These are phyloP conservation scores for Thielaviopsis cerberus DNA, from an alignment of 2,329 filamentous ascomycete genomes.

Conservation along the genomic window DNA sequence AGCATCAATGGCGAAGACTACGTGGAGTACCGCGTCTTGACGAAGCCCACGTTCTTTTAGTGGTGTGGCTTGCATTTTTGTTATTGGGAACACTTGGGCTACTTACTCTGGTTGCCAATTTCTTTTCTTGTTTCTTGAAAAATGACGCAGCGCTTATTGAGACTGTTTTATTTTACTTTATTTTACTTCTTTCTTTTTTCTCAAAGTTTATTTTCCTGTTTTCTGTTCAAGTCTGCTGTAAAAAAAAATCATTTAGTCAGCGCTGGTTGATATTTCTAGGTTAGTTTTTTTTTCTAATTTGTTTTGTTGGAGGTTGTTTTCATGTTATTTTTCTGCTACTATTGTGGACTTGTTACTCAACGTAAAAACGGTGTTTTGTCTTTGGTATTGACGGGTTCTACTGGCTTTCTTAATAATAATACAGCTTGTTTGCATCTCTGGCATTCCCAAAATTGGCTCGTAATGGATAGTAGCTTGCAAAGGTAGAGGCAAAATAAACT, in stretches of 20 bases:
- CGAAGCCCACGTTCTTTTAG: conserved; percentile 42
- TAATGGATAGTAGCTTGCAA: no score
- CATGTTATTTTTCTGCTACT: neutral
- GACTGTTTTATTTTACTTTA: neutral
- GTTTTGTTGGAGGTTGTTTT: neutral
- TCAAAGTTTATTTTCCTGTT: neutral
- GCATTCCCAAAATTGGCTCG: no score
- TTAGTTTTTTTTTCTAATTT: neutral
- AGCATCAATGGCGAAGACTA: conserved; percentile 49
- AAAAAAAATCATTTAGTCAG: no score
- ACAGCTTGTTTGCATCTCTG: no score
- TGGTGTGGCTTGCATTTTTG: conserved; percentile 6
- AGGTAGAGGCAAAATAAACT: no score
- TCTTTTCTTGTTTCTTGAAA: no score
- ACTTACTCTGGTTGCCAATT: no score
- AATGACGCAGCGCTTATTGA: no score
- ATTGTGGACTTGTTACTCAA: neutral
- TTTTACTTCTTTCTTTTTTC: neutral
- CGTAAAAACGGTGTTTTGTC: neutral
- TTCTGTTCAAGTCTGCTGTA: neutral
- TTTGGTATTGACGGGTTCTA: neutral
- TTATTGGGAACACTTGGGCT: neutral
- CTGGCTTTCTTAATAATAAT: neutral
- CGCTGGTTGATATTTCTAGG: neutral
- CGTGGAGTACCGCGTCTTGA: conserved; percentile 46